phyloP scores from a whole-genome alignment of 352 stramenopile species.

The Globisporangium spinosum region DNA sequence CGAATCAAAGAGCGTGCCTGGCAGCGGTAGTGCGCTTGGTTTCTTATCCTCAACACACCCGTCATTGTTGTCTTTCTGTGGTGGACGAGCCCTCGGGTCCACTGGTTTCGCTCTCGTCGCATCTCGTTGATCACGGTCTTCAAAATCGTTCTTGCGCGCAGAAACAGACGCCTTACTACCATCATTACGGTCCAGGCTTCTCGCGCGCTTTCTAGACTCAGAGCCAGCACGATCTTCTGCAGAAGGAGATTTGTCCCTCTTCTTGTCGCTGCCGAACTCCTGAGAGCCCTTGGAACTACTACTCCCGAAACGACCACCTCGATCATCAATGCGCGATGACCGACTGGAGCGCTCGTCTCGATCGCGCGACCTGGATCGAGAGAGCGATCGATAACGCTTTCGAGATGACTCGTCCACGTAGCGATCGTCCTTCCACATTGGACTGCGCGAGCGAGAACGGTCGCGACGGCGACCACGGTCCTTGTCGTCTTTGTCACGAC shows the following conservation, averaged over 20 bases:
- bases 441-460: slow-evolving; percentile 29
- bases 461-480: slow-evolving; percentile 16
- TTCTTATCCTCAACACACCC: neutral
- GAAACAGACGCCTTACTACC: neutral
- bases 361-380: slow-evolving; percentile 17
- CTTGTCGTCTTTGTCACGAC: slow-evolving; percentile 3
- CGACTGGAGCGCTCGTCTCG: slow-evolving; percentile 7
- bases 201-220: slow-evolving; percentile 4
- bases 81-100: neutral
- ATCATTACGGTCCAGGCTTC: slow-evolving; percentile 2
- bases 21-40: neutral
- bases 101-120: slow-evolving; percentile 2
- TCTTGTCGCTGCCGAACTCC: neutral
- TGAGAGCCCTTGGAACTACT: neutral
- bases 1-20: slow-evolving; percentile 10
- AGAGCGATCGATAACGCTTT: slow-evolving; percentile 12
- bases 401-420: slow-evolving; percentile 13
- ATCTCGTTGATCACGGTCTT: slow-evolving; percentile 2
- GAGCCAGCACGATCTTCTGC: neutral
- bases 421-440: slow-evolving; percentile 23
- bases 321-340: neutral
- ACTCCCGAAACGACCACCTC: neutral
- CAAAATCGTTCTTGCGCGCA: neutral
- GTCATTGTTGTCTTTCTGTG: neutral
- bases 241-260: neutral